Base-by-base conservation (phyloP, 2,329 filamentous ascomycete genomes). In the Venturia oleaginea region DNA sequence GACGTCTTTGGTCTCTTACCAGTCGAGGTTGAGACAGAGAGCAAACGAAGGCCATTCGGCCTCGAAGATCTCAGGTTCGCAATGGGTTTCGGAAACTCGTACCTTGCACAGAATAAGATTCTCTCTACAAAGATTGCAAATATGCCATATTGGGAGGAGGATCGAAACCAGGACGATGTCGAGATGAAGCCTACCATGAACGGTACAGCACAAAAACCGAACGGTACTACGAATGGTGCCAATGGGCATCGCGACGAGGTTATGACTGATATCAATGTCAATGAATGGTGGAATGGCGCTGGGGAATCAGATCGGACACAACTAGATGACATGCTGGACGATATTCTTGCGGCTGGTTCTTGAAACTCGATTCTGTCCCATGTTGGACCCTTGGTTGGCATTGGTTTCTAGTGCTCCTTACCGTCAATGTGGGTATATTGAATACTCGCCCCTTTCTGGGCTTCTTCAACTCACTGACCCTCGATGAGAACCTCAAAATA, bases 1-100 rank as follows among this genome's bases (percentile, higher is more conserved):
- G 90, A 92, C 65, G 87, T 89, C 66, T 87, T 84, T 59, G 92
- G 92, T 1, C 76, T 96, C 34, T 77, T 97, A 6, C 93, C 92
- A 0, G 79, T 92, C 42, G 92, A 97, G 75, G 85, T 89, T 3
- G 91, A 89, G 72, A 87, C 88, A 63, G 87, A 89, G 19, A 84
- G 84, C 64, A 85, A 88, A 69, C 82, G 91, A 46, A 84, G 86
- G 6, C 85, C 90, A 0, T 76, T 97, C 1, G 86, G 86, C 17
- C 88, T 93, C 77, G 85, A 87, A 22, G 93, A 97, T 73, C 76
- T 97, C 59, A 83, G 89, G 43, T 78, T 96, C 3, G 86, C 90
- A 0, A 75, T 96, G 19, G 85, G 89, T 66, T 82, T 96, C 68
- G 86, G 88, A 15, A 90, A 94, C 63, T 85, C 84, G 32, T 87